Evolutionary conservation across 1,139 yeast species (phyloP), one percentile per base, ranked within the genome.

Genomic region (Kodamaea ohmeri): DNA sequence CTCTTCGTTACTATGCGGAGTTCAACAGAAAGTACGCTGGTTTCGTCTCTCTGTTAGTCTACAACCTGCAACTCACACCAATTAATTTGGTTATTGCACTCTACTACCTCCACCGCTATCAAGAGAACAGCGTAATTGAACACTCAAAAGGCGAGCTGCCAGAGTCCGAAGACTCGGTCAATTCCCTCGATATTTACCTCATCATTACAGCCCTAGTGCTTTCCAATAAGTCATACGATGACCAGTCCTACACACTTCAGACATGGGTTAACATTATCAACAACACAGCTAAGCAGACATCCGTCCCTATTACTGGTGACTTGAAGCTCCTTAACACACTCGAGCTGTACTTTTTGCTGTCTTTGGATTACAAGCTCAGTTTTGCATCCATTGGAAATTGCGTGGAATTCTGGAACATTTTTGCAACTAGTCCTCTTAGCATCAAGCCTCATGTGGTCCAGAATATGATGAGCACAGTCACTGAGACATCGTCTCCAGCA

Each of bases 191-290:
- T 4, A 56, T 56, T 27, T 62, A 65, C 45, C 38, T 62, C 27
- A 51, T 67, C 3, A 44, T 60, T 37, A 54, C 63, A 13, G 58
- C 76, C 15, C 56, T 74, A 34, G 60, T 75, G 38, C 53, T 75
- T 14, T 59, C 78, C 25, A 75, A 75, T 52, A 75, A 75, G 51
- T 58, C 70, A 12, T 63, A 58, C 41, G 77, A 75, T 50, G 80
- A 75, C 48, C 76, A 72, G 40, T 68, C 74, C 35, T 75, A 73
- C 45, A 73, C 79, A 1, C 58, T 73, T 45, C 73, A 73, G 45
- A 75, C 80, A 4, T 75, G 80, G 80, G 58, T 66, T 35, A 48
- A 46, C 36, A 50, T 56, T 27, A 47, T 50, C 37, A 34, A 36
- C 41, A 50, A 44, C 33, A 43, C 51, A 17, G 31, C 43, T 14